These are phyloP conservation scores for Paraphoma sp. DNA, from an alignment of 2,329 filamentous ascomycete genomes.

Conservation along the genomic window DNA sequence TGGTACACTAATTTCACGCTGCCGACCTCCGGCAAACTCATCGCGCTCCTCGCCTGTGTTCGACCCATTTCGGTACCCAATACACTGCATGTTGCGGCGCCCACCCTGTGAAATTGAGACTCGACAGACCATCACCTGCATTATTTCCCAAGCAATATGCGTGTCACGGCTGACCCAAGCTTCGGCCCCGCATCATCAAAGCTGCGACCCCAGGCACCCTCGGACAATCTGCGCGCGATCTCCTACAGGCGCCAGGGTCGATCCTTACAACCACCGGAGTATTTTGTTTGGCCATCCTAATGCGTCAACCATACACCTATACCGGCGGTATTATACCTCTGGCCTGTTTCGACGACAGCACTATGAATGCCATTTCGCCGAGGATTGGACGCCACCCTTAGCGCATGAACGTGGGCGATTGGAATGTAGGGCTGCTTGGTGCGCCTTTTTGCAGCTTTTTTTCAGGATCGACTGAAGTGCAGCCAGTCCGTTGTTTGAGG, in stretches of 20 bases:
- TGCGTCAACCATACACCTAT: conserved; percentile 29
- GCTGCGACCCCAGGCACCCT: conserved; percentile 26
- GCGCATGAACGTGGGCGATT: conserved; percentile 28
- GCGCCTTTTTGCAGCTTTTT: conserved; percentile 15
- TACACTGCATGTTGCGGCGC: conserved; percentile 4
- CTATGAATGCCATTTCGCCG: conserved; percentile 21
- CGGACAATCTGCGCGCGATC: conserved; percentile 47
- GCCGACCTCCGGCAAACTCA: conserved; percentile 3
- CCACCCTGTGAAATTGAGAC: not conserved
- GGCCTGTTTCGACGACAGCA: conserved; percentile 32
- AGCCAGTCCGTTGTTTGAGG: conserved; percentile 37
- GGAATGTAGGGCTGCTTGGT: conserved; percentile 21
- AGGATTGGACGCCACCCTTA: conserved; percentile 34
- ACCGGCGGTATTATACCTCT: conserved; percentile 27
- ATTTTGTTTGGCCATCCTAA: conserved; percentile 38
- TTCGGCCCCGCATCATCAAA: conserved; percentile 38
- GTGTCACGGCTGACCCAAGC: conserved; percentile 32
- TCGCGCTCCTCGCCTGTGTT: not conserved
- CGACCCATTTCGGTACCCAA: not conserved
- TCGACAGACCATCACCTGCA: not conserved
- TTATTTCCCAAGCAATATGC: conserved; percentile 24
- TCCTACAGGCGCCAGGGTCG: conserved; percentile 36
- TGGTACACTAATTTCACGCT: conserved; percentile 6
- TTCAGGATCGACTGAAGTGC: conserved; percentile 29
- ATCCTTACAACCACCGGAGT: conserved; percentile 44